Base-by-base conservation (phyloP, 345 rosid genomes). In the Rhodomyrtus tomentosa region DNA sequence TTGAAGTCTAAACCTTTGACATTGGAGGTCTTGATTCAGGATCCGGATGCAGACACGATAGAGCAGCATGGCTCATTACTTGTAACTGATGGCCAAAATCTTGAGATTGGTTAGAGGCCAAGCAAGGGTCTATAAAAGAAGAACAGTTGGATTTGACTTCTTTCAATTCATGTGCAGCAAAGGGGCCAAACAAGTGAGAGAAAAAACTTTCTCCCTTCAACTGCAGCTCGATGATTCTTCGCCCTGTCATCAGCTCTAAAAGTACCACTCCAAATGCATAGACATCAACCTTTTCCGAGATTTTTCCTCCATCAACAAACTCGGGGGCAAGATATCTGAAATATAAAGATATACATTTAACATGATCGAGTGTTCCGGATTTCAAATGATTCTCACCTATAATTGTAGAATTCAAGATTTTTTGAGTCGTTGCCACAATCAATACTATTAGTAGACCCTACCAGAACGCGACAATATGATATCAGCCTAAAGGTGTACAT, bases 221-320 rank as follows among this genome's bases (percentile, higher is more conserved):
- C 55, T 88, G 92, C 88, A 93, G 54, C 83, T 91, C 88, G 22
- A 83, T 83, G 62, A 89, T 90, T 88, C 92, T 89, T 87, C 86
- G 87, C 51, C 95, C 95, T 13, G 93, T 91, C 87, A 94, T 79
- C 85, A 94, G 86, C 90, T 94, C 97, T 82, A 94, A 76, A 74
- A 94, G 82, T 51, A 93, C 90, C 84, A 93, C 90, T 76, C 97
- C 97, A 85, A 92, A 94, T 53, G 97, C 95, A 85, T 92, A 94
- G 1, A 90, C 93, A 84, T 94, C 95, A 24, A 90, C 92, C 83
- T 89, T 90, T 79, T 90, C 88, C 1, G 93, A 91, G 74, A 88
- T 87, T 83, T 84, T 89, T 84, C 95, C 92, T 80, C 90, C 91
- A 59, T 90, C 86, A 49, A 87, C 74, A 80, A 90, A 94, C 84